These are phyloP conservation scores for Russula emetica DNA, from an alignment of 768 basidiomycete genomes.

Conservation along the genomic window DNA sequence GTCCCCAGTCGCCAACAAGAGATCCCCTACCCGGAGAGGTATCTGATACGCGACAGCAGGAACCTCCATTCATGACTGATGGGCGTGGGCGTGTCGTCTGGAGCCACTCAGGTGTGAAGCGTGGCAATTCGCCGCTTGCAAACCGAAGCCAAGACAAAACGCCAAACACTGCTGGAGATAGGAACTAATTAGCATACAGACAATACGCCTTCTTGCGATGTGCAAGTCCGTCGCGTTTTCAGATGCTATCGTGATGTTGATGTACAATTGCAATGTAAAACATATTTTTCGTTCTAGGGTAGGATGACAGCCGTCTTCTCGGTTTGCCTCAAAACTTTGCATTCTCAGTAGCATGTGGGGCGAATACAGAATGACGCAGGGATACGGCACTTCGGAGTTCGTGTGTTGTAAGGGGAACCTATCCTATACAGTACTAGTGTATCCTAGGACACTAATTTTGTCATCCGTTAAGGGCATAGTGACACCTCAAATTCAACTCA, in stretches of 20 bases:
- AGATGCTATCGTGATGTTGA: neutral
- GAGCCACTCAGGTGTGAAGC: constrained; percentile 31
- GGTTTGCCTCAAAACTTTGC: neutral
- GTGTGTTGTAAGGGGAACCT: neutral
- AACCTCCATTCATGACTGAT: constrained; percentile 37
- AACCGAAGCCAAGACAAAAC: constrained; percentile 6
- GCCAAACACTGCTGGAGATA: constrained; percentile 2
- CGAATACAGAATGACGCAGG: neutral
- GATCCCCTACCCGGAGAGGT: neutral
- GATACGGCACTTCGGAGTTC: neutral
- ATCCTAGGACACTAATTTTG: neutral
- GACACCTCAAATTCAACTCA: neutral
- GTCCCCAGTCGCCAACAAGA: neutral
- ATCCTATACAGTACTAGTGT: neutral
- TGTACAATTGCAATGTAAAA: constrained; percentile 7
- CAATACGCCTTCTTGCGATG: neutral
- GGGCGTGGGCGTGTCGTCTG: constrained; percentile 38
- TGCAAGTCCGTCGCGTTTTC: constrained; percentile 3
- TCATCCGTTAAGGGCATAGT: neutral
- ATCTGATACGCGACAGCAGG: constrained; percentile 13
- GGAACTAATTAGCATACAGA: constrained; percentile 2
- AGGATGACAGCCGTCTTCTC: no score
- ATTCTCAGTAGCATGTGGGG: neutral
- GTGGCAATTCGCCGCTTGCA: constrained; percentile 6
- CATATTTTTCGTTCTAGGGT: neutral